Percentiles rank a stretch among this genome's conserved stretches.
These are phyloP conservation scores for Nakazawaea pomicola DNA, from an alignment of 805 yeast genomes.

Conservation along the genomic window DNA sequence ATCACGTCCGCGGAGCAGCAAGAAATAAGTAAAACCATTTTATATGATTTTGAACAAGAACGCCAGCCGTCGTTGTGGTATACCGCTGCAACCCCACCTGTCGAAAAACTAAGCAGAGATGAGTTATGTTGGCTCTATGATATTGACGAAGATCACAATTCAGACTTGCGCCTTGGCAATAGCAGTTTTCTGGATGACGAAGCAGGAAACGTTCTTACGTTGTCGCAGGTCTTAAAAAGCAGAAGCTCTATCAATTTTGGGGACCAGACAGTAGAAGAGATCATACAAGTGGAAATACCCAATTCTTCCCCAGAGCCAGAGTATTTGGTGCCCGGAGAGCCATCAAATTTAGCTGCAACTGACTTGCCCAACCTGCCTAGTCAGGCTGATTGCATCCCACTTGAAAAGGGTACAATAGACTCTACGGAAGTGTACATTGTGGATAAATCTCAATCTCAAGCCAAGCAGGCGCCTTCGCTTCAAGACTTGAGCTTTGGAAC, in stretches of 20 bases:
- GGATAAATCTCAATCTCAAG: too few relatives aligned
- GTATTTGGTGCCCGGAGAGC: not conserved
- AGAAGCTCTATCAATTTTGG: not conserved
- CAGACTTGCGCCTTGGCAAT: not conserved
- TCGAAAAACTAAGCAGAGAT: slow-evolving; percentile 14
- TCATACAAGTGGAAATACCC: not conserved
- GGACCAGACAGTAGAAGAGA: not conserved
- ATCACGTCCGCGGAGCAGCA: slow-evolving; percentile 15
- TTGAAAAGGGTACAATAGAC: too few relatives aligned
- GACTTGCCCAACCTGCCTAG: too few relatives aligned
- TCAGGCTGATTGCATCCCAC: too few relatives aligned
- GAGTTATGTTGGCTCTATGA: slow-evolving; percentile 19
- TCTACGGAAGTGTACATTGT: too few relatives aligned
- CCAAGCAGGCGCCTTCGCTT: not conserved
- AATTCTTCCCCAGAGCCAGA: slow-evolving; percentile 7
- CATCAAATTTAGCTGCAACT: not conserved
- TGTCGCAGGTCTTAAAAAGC: slow-evolving; percentile 20
- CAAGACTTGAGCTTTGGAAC: not conserved
- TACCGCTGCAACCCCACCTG: slow-evolving; percentile 16
- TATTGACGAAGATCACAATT: slow-evolving; percentile 6
- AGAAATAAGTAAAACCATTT: slow-evolving; percentile 16
- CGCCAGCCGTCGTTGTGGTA: slow-evolving; percentile 16
- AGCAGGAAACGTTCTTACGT: slow-evolving; percentile 13
- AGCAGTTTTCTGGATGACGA: not conserved
- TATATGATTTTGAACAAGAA: slow-evolving; percentile 12